These are phyloP conservation scores for Pseudogymnoascus sp. DNA, from an alignment of 2,329 filamentous ascomycete genomes.

Conservation along the genomic window DNA sequence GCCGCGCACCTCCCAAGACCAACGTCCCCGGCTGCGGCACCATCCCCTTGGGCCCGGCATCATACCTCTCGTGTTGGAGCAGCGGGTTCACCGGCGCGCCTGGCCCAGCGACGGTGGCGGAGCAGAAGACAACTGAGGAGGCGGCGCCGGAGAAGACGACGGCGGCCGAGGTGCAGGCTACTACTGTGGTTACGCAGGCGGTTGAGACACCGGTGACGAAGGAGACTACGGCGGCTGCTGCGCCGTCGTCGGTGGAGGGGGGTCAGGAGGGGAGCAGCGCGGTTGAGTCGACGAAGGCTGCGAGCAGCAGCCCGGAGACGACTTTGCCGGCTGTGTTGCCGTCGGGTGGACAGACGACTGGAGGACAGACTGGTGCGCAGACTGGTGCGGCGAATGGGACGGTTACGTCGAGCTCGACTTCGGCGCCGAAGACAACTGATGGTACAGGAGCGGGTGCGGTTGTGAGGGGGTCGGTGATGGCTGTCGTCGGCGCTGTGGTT, in stretches of 20 bases:
- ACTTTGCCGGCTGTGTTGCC: neutral
- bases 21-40: constrained; percentile 5
- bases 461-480: neutral
- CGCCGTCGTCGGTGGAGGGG: neutral
- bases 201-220: neutral
- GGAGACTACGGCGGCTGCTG: neutral
- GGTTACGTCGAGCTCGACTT: neutral
- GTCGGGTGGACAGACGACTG: neutral
- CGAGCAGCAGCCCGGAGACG: neutral
- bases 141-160: neutral
- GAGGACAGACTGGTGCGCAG: neutral
- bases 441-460: neutral
- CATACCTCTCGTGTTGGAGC: neutral
- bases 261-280: neutral
- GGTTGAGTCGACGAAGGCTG: neutral
- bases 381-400: neutral
- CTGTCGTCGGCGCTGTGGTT: neutral
- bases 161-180: neutral
- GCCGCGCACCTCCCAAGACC: neutral
- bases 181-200: neutral
- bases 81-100: neutral
- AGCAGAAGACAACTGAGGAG: neutral
- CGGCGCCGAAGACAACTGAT: neutral
- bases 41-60: neutral
- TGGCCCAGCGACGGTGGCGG: neutral